Evolutionary conservation across 768 basidiomycete genomes (phyloP), one percentile per base, ranked within the genome.

Genomic region (Chalciporus pseudorubinellus): DNA sequence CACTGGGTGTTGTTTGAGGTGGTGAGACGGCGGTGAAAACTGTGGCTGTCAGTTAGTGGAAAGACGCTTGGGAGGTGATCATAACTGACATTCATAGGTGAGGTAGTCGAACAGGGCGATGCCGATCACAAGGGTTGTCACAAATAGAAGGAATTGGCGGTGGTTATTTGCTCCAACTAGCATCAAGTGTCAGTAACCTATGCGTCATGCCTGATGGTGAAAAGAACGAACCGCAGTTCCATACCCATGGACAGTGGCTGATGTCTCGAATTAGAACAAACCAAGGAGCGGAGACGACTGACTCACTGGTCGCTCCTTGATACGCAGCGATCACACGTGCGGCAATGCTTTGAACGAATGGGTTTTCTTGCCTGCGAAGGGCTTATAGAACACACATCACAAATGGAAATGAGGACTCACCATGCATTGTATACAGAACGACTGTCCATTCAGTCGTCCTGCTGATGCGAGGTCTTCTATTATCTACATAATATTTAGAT

Each of bases 211-310:
- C 2, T 26, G n/a, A 13, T n/a, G 8, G 54, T 31, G 34, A 29
- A 51, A 36, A 46, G 10, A 28, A 70, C 87, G 22, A 65, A 92
- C 92, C 84, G 67, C 95, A 98, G 70, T 98, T 98, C 95, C 95
- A 99, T 14, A 98, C 86, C 97, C 97, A 99, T 2, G 95, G 97
- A 60, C 97, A 98, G 61, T 99, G 95, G 61, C 94, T 95, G 42
- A 24, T 39, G 41, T 24, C 41, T 12, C 24, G 43, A 29, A 22
- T 64, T n/a, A 58, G 46, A 44, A 34, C 12, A 12, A 8, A 46
- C 26, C 3, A 3, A 48, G 4, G 19, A 24, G 14, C 8, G 18
- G 26, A 19, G 28, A 51, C 9, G 19, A 18, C 24, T 16, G 13
- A 75, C 90, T 65, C 66, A 97, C 93, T 99, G 97, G 63, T 99